These are phyloP conservation scores for Boletales sp. DNA, from an alignment of 768 basidiomycete species.

Conservation along the genomic window DNA sequence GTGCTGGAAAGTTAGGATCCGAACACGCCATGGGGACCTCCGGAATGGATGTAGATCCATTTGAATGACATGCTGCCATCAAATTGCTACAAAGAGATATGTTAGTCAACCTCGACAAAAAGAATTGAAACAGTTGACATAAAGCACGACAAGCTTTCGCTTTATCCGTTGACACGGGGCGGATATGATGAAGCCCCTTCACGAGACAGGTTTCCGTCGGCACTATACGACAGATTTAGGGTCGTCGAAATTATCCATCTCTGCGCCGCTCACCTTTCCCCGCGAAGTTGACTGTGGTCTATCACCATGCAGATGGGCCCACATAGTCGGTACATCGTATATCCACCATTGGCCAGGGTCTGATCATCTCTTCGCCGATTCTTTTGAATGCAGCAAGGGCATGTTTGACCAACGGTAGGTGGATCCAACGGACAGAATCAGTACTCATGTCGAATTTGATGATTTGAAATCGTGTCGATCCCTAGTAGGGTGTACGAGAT, in stretches of 20 bases:
- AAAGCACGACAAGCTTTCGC: constrained; percentile 9
- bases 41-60: constrained; percentile 18
- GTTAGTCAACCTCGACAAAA: constrained; percentile 1
- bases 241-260: constrained; percentile 13
- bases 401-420: constrained; percentile 12
- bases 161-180: constrained; percentile 12
- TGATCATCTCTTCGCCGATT: constrained; percentile 6
- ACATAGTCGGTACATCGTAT: no score
- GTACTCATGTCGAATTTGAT: constrained; percentile 3
- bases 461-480: constrained; percentile 20
- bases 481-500: background rate
- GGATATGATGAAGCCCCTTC: background rate
- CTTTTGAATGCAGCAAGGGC: constrained; percentile 13
- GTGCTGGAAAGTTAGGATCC: constrained; percentile 15
- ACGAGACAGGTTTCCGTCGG: constrained; percentile 18
- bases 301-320: constrained; percentile 13
- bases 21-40: background rate
- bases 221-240: constrained; percentile 32
- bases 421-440: constrained; percentile 8
- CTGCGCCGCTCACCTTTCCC: background rate
- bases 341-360: constrained; percentile 14
- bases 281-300: background rate
- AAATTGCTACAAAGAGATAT: no score
- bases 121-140: constrained; percentile 23
- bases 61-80: no score